Evolutionary conservation across 2,329 filamentous ascomycete species (phyloP).

Genomic region (Cladosporium cucumerinum): DNA sequence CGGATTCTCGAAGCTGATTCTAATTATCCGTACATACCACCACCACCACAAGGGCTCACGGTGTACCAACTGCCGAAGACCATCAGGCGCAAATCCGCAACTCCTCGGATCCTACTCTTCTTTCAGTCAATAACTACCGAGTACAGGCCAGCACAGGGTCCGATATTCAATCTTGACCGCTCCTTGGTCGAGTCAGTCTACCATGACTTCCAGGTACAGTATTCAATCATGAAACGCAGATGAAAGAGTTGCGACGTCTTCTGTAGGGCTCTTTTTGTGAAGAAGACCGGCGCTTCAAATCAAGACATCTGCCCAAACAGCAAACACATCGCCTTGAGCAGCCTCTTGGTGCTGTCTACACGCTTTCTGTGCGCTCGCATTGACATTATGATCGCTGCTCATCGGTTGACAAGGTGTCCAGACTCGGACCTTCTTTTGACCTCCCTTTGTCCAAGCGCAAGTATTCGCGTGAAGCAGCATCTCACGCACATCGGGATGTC

Average conservation of each 20-base stretch:
- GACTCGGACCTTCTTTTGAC: not conserved
- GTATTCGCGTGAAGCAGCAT: not conserved
- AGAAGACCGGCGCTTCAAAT: not conserved
- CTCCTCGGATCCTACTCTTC: slow-evolving; percentile 2
- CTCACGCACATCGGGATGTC: not conserved
- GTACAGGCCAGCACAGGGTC: not conserved
- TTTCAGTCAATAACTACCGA: not conserved
- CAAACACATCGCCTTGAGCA: not conserved
- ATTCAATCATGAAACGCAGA: not conserved
- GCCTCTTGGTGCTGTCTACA: not conserved
- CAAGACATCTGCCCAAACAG: not conserved
- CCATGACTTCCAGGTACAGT: not conserved
- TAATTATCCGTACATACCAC: not conserved
- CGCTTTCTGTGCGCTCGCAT: not conserved
- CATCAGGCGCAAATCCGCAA: not conserved
- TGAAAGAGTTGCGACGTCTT: not conserved
- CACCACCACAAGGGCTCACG: not conserved
- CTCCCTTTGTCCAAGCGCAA: not conserved
- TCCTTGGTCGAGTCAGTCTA: slow-evolving; percentile 1
- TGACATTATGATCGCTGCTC: not conserved
- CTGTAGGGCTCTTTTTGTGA: not conserved
- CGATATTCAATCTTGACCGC: not conserved
- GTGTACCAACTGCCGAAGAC: not conserved
- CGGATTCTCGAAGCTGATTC: not conserved
- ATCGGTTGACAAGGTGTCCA: not conserved